These are phyloP conservation scores for Pyrenophora seminiperda DNA, from an alignment of 2,329 filamentous ascomycete genomes.

Conservation along the genomic window DNA sequence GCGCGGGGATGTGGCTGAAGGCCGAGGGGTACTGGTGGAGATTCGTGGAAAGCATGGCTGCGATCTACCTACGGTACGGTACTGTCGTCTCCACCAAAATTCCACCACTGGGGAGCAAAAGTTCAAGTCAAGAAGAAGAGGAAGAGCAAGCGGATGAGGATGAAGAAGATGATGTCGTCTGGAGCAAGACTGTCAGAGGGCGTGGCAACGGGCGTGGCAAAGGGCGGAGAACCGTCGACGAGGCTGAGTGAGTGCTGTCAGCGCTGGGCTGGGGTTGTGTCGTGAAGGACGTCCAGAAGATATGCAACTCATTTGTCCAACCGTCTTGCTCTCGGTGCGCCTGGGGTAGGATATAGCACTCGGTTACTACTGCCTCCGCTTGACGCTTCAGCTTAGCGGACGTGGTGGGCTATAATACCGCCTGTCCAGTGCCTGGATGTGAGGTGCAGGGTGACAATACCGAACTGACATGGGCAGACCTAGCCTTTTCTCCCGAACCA, in stretches of 20 bases:
- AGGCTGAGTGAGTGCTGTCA: conserved; percentile 25
- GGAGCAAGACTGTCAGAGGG: conserved; percentile 1
- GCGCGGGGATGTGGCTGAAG: conserved; percentile 55
- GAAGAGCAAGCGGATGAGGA: no score
- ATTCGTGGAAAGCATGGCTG: conserved; percentile 47
- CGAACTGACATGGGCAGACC: conserved; percentile 38
- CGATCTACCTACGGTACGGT: no score
- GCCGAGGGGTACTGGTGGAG: conserved; percentile 46
- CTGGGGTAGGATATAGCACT: conserved; percentile 46
- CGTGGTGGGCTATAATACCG: conserved; percentile 45
- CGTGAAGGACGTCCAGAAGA: conserved; percentile 34
- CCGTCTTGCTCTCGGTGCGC: conserved; percentile 40
- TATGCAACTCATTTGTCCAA: conserved; percentile 40
- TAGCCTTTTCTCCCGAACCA: conserved; percentile 41
- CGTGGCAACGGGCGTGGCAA: conserved; percentile 18
- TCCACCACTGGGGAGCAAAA: conserved; percentile 28
- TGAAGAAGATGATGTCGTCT: conserved; percentile 6
- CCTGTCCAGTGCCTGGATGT: conserved; percentile 36
- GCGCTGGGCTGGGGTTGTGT: conserved; percentile 38
- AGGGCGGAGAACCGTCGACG: conserved; percentile 12
- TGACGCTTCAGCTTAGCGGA: conserved; percentile 37
- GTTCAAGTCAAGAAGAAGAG: conserved; percentile 21
- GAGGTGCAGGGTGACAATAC: conserved; percentile 43
- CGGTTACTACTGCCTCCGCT: conserved; percentile 40
- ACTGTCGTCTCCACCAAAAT: conserved; percentile 41